A percentile compares a stretch with the other conserved stretches of the same genome.
Conservation (phyloP, 148 eudicot genomes). For the Persicaria tinctoria region DNA sequence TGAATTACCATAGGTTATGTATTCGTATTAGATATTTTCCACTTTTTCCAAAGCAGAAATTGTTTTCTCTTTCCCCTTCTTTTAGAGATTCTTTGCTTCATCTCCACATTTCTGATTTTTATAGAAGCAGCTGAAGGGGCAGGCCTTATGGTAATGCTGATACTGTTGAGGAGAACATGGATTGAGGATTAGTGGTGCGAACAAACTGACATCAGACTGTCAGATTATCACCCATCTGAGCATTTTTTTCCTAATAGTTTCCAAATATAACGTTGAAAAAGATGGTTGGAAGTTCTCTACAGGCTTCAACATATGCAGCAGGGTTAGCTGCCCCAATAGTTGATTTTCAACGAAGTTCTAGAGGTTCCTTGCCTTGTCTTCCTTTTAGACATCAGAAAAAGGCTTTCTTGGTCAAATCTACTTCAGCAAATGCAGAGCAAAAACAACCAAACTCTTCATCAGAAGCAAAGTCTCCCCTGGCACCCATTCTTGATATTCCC, state of each 20-base stretch:
- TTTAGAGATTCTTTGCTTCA: constrained; percentile 4
- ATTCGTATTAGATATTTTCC: no score
- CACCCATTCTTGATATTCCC: constrained; percentile 52
- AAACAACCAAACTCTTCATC: constrained; percentile 34
- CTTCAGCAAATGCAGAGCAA: constrained; percentile 34
- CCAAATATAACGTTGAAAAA: neutral
- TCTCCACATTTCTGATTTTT: neutral
- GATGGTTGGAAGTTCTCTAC: constrained; percentile 7
- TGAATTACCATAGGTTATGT: neutral
- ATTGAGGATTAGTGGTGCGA: neutral
- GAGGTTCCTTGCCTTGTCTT: neutral
- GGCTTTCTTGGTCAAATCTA: constrained; percentile 30
- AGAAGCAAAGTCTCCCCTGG: constrained; percentile 39
- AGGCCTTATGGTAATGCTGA: neutral
- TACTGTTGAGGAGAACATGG: neutral
- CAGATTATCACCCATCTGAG: neutral
- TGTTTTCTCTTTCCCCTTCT: neutral
- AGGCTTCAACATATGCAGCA: constrained; percentile 5
- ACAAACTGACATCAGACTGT: neutral
- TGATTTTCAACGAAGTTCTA: neutral
- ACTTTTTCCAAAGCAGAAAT: neutral
- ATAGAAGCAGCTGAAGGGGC: neutral
- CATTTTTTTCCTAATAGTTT: neutral
- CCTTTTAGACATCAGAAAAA: constrained; percentile 27
- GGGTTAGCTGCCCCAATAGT: neutral